A percentile compares a stretch with the other conserved stretches of the same genome.
phyloP scores from a whole-genome alignment of 176 grass and related monocot species.

The Typha latifolia region DNA sequence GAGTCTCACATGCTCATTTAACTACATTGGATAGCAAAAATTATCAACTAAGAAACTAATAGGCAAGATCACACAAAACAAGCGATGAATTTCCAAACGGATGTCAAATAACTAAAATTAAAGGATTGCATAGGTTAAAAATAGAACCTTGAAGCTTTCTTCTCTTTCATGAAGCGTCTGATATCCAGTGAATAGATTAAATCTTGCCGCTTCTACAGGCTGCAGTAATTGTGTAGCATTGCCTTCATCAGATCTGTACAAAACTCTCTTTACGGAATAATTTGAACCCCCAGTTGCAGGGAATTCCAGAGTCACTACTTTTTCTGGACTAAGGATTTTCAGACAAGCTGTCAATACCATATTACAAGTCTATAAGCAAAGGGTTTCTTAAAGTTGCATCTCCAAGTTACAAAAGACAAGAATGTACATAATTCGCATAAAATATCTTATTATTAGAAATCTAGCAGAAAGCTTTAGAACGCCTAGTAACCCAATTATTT shows the following conservation, averaged over 20 bases:
- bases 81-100: too few relatives aligned
- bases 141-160: conserved; percentile 89
- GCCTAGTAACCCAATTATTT: too few relatives aligned
- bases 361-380: conserved; percentile 22
- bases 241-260: conserved; percentile 48
- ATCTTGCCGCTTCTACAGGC: conserved; percentile 30
- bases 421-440: not conserved
- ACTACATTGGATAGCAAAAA: not conserved
- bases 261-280: conserved; percentile 34
- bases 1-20: too few relatives aligned
- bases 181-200: conserved; percentile 79
- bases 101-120: too few relatives aligned
- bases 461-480: too few relatives aligned
- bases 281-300: conserved; percentile 30
- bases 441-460: not conserved
- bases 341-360: conserved; percentile 61
- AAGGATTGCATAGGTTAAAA: conserved; percentile 8
- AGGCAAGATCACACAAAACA: not conserved
- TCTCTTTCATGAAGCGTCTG: conserved; percentile 68
- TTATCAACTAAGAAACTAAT: not conserved
- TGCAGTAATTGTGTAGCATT: conserved; percentile 11
- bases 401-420: conserved; percentile 7
- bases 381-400: not conserved
- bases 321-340: conserved; percentile 45
- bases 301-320: conserved; percentile 53